Evolutionary conservation across 257 asterid genomes (phyloP), one percentile per base, ranked within the genome.

Genomic region (Capsicum pubescens): DNA sequence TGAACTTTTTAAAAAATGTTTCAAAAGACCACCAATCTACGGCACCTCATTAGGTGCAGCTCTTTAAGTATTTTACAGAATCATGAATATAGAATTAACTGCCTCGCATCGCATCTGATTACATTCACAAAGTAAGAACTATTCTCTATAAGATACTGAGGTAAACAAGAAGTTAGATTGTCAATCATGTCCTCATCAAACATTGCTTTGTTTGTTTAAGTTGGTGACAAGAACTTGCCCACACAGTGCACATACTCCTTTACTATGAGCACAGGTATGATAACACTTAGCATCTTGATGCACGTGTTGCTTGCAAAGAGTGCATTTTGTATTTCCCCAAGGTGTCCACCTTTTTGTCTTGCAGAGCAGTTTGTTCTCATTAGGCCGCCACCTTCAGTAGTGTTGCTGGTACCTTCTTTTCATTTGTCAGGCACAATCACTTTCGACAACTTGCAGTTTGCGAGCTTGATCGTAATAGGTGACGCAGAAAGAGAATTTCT

Each of bases 211-310:
- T 90, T 94, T 95, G 94, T 95, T 93, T 6, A 89, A 69, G 87
- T 95, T 93, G 87, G 98, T 97, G 90, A 93, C 99, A 35, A 97
- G 95, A 11, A 95, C 99, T 92, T 97, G 98, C 88, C 98, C 98
- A 19, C 98, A 97, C 97, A 93, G 93, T 13, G 99, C 97, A 86
- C 99, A 97, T 5, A 93, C 98, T 84, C 99, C 99, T 95, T 61
- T 61, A 61, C 44, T 66, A 12, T 66, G 32, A 66, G 93, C 95
- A 91, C 84, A 17, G 88, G 55, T 32, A 66, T 66, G 46, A 66
- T n/a, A 66, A 32, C 93, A 95, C 87, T 97, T 97, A 55, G 84
- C 98, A 85, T 97, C 91, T 89, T 97, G 99, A 86, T 97, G 98
- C 15, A 95, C 96, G 87, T 97, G 98, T 86, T 95, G 99, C 95